A percentile compares a stretch with the other conserved stretches of the same genome.
phyloP scores from a whole-genome alignment of 768 basidiomycete genomes.

The Cystofilobasidium bisporidii region DNA sequence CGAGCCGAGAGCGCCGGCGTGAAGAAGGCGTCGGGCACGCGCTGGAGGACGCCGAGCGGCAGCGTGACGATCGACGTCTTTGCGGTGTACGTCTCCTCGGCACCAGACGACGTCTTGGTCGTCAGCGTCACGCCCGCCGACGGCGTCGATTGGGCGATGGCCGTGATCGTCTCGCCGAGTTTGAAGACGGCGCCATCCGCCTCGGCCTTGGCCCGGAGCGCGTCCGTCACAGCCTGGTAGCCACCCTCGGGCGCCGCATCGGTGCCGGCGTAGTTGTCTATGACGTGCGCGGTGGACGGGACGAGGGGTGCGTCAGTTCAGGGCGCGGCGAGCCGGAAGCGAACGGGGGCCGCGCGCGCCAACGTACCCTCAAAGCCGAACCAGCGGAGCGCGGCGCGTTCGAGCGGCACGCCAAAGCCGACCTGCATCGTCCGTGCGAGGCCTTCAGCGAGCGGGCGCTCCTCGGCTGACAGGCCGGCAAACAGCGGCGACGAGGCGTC shows the following conservation, averaged over 20 bases:
- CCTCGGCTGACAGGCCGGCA: constrained; percentile 1
- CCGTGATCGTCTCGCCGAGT: constrained; percentile 14
- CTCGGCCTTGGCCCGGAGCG: constrained; percentile 16
- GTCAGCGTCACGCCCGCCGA: neutral
- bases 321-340: too few species aligned
- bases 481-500: constrained; percentile 10
- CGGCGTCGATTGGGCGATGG: neutral
- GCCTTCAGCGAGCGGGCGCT: constrained; percentile 15
- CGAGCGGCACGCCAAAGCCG: constrained; percentile 19
- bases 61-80: constrained; percentile 27
- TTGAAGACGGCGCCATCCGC: constrained; percentile 9
- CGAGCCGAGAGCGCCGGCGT: constrained; percentile 30
- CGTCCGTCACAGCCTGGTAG: constrained; percentile 18
- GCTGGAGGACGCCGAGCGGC: constrained; percentile 35
- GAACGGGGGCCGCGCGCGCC: too few species aligned
- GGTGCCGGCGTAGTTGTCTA: constrained; percentile 27
- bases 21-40: constrained; percentile 28
- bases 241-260: constrained; percentile 26
- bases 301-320: neutral
- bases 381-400: constrained; percentile 20
- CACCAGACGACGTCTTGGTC: neutral
- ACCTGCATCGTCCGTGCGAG: constrained; percentile 26
- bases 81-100: constrained; percentile 13
- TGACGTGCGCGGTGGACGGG: neutral
- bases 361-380: constrained; percentile 22